A percentile compares a stretch with the other conserved stretches of the same genome.
phyloP scores from a whole-genome alignment of 2,329 filamentous ascomycete genomes.

The Sphaerulina populicola region DNA sequence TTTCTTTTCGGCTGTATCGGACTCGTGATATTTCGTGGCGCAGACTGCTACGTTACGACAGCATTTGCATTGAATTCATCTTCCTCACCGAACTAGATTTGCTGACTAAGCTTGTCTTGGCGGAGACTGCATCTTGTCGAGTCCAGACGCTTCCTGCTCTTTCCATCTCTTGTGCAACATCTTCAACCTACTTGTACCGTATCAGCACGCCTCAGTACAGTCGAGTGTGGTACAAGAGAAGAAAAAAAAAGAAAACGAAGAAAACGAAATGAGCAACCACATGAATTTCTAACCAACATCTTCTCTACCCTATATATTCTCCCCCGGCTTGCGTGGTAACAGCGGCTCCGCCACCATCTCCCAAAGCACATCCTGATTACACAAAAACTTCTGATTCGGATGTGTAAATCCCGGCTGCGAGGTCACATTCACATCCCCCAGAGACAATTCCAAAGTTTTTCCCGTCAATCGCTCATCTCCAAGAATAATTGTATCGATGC shows the following conservation, averaged over 20 bases:
- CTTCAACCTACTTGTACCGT: no score
- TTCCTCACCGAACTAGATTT: neutral
- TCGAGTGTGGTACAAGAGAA: neutral
- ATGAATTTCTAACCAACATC: neutral
- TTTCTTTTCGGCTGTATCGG: neutral
- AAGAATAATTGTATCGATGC: slow-evolving; percentile 32
- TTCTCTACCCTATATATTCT: slow-evolving; percentile 9
- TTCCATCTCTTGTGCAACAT: no score
- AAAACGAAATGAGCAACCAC: neutral
- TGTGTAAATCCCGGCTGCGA: slow-evolving; percentile 34
- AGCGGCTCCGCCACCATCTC: slow-evolving; percentile 22
- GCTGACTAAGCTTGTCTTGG: neutral
- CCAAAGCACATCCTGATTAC: slow-evolving; percentile 31
- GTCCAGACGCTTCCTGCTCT: no score
- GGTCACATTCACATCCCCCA: slow-evolving; percentile 38
- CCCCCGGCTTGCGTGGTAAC: slow-evolving; percentile 14
- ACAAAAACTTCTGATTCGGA: slow-evolving; percentile 37
- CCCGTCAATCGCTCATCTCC: slow-evolving; percentile 32
- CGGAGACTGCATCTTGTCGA: neutral
- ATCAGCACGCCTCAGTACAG: no score
- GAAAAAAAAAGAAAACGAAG: neutral
- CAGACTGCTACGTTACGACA: neutral
- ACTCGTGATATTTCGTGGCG: neutral
- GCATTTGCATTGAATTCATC: neutral
- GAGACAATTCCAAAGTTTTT: slow-evolving; percentile 36